A percentile compares a stretch with the other conserved stretches of the same genome.
These are phyloP conservation scores for Helicostylum pulchrum DNA, from an alignment of 192 early-diverging fungal genomes.

Conservation along the genomic window DNA sequence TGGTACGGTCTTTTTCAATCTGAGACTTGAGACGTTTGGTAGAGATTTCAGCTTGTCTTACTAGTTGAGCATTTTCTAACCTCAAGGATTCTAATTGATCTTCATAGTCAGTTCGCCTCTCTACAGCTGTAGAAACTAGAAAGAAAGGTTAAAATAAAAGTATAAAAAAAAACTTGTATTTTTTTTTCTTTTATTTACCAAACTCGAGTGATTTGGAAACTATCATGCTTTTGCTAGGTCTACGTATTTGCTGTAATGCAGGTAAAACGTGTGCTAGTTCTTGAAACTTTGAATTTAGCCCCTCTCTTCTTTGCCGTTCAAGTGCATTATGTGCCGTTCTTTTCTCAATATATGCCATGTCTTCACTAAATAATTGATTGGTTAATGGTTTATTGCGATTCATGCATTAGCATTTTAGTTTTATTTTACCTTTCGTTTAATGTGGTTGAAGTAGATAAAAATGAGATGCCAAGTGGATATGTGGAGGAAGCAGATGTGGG, in stretches of 20 bases:
- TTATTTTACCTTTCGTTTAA: background rate
- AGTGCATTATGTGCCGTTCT: constrained; percentile 79
- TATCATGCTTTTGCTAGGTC: constrained; percentile 79
- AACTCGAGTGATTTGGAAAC: constrained; percentile 79
- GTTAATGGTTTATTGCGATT: background rate
- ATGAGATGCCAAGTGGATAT: too few species aligned
- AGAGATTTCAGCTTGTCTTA: constrained; percentile 6
- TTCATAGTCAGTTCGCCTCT: constrained; percentile 13
- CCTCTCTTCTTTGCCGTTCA: constrained; percentile 77
- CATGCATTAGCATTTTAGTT: background rate
- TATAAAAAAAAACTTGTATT: background rate
- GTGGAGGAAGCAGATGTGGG: too few species aligned
- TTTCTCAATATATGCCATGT: constrained; percentile 45
- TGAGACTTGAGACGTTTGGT: background rate
- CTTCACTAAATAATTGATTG: background rate
- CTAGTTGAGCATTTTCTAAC: constrained; percentile 15
- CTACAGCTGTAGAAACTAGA: constrained; percentile 18
- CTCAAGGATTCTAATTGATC: constrained; percentile 8
- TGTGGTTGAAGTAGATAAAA: too few species aligned
- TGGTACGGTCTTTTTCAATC: background rate
- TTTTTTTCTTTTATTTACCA: constrained; percentile 36
- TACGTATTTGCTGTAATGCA: constrained; percentile 61
- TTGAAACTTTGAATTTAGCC: constrained; percentile 76
- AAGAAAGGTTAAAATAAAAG: background rate
- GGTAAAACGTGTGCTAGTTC: constrained; percentile 76